Base-by-base conservation (phyloP, 352 stramenopile species). In the Phytophthora ohioensis region DNA sequence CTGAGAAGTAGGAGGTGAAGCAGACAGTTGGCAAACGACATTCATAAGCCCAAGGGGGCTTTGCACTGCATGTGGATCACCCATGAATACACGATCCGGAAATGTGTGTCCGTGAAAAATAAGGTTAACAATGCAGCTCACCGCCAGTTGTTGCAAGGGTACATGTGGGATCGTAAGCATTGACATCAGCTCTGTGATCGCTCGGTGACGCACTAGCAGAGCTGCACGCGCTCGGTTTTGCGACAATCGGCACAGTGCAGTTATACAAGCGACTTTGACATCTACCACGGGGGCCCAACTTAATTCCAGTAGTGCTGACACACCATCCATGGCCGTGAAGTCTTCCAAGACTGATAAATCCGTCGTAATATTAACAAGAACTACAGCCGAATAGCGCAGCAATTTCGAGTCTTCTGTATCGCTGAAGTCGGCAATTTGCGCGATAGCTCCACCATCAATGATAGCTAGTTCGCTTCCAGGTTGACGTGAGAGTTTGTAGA, bases 401-500 rank as follows among this genome's bases (percentile, higher is more conserved):
- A 95, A 32, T 15, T 76, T 79, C 0, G 73, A 46, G 53, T 93
- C 74, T 11, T 93, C 88, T 0, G 87, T 57, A 56, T 95, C 88
- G 31, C 75, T 92, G 51, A 92, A 83, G 32, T 93, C 84, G 4
- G 84, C 86, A 41, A 93, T 87, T 34, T 93, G 84, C 1, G 71
- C 43, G 7, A 95, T 90, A 0, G 88, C 88, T 0, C 83, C 86
- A 13, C 82, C 82, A 2, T 74, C 38, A 32, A 95, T 88, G 61
- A 95, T 92, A 4, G 80, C 71, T 5, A 81, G 42, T 38, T 95
- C 88, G 12, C 59, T 79, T 1, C 76, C 80, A 6, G 31, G 10
- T 54, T 93, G 84, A 13, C 87, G 92, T 4, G 85, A 95, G 0
- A 95, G 66, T 49, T 95, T 95, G 75, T 93, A 95, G 1, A 95